Conservation (phyloP, 352 stramenopile species). For the Halophytophthora polymorphica region DNA sequence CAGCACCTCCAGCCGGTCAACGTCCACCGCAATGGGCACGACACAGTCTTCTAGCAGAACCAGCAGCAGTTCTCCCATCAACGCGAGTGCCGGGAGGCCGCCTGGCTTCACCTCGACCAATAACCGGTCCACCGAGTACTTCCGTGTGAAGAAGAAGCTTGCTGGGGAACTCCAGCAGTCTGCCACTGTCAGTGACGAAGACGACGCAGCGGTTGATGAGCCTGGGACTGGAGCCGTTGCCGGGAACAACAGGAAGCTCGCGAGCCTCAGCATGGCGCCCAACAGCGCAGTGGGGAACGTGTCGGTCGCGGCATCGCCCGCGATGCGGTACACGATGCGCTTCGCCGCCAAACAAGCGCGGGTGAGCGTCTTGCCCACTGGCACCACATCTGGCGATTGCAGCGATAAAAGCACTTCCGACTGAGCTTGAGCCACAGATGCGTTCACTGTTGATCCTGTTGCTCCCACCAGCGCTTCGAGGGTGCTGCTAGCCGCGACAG, state of each 20-base stretch:
- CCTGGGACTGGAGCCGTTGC: too few relatives aligned
- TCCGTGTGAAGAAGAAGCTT: slow-evolving; percentile 38
- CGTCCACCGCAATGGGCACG: slow-evolving; percentile 19
- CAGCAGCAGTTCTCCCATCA: slow-evolving; percentile 56
- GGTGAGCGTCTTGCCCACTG: slow-evolving; percentile 20
- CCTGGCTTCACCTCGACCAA: slow-evolving; percentile 34
- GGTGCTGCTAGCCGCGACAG: too few relatives aligned
- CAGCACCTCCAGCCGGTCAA: slow-evolving; percentile 27
- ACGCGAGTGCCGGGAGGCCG: slow-evolving; percentile 30
- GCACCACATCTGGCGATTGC: slow-evolving; percentile 4
- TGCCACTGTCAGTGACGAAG: neutral
- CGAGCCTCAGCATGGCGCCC: slow-evolving; percentile 36
- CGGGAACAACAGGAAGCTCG: slow-evolving; percentile 38
- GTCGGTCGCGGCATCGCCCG: slow-evolving; percentile 18
- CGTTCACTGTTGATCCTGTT: too few relatives aligned
- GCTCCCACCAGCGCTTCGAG: too few relatives aligned
- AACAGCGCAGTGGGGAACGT: slow-evolving; percentile 44
- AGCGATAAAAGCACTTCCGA: slow-evolving; percentile 7
- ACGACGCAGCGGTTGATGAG: slow-evolving; percentile 2
- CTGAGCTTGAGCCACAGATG: too few relatives aligned
- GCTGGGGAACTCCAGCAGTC: slow-evolving; percentile 32
- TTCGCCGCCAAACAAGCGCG: slow-evolving; percentile 29
- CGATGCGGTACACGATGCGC: slow-evolving; percentile 41
- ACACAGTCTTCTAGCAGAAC: slow-evolving; percentile 35
- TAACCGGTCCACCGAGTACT: slow-evolving; percentile 44